Percentiles rank a stretch among this genome's conserved stretches.
phyloP scores from a whole-genome alignment of 305 asterid species.

The Withania somnifera region DNA sequence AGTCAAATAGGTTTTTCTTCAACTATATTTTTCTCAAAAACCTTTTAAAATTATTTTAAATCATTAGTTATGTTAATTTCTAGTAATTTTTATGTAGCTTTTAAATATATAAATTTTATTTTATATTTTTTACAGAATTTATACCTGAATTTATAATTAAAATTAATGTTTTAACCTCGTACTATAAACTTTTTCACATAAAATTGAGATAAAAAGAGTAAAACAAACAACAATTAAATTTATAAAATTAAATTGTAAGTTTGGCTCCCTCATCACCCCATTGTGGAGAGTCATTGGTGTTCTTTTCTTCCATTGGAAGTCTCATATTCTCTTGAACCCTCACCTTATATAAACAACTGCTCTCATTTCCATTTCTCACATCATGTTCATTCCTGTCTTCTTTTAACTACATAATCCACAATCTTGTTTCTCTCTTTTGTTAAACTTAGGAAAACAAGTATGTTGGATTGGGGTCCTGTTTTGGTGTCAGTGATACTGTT shows the following conservation, averaged over 20 bases:
- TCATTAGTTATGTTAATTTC: neutral
- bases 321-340: neutral
- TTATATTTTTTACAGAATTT: too few species aligned
- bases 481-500: constrained; percentile 34
- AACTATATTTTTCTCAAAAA: neutral
- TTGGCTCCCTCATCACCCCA: accelerated
- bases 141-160: neutral
- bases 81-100: neutral
- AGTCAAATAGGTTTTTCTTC: neutral
- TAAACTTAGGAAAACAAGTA: neutral
- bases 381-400: neutral
- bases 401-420: neutral
- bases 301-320: constrained; percentile 6
- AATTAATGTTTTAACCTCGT: neutral
- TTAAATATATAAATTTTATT: neutral
- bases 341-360: neutral
- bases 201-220: too few species aligned
- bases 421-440: neutral
- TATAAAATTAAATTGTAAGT: neutral
- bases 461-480: constrained; percentile 40
- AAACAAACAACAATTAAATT: neutral
- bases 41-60: neutral
- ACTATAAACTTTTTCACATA: neutral
- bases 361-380: neutral
- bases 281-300: neutral